Evolutionary conservation across 495 filamentous ascomycete species (phyloP), one percentile per base, ranked within the genome.

Genomic region (Neurospora sp.): DNA sequence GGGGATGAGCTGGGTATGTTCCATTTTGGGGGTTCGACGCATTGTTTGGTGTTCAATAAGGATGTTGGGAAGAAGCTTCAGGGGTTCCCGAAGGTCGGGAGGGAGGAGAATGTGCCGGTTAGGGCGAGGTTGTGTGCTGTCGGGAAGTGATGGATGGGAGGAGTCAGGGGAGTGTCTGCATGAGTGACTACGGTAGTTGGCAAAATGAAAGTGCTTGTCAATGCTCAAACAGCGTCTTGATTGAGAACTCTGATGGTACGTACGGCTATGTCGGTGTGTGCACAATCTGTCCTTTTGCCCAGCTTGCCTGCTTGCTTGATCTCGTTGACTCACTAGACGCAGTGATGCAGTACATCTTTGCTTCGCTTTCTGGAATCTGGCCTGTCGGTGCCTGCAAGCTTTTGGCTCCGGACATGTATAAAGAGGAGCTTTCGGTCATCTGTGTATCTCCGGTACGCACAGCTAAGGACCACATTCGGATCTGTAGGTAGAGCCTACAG

Each of bases 1-100:
- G 91, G 91, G 18, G 88, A 92, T 10, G 80, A 91, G 78, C 81
- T 89, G 46, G 91, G 90, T 27, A 92, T 91, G 90, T 93, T 93
- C 79, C 91, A 92, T 78, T 92, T 90, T 80, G 91, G 91, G 16
- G 91, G 91, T 5, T 89, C 86, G 11, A 89, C 87, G 6, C 86
- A 91, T 75, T 90, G 88, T 73, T 74, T 93, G 75, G 74, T 93
- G 2, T 92, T 93, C 72, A 73, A 84, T 11, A 75, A 81, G 71
- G 83, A 78, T 10, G 82, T 84, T 46, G 54, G 54, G 3, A 62
- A 35, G 54, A 79, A 78, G 62, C 74, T 86, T 0, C 78, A 79
- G 2, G 78, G 82, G 2, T 89, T 90, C 74, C 89, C 88, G 1
- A 74, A 84, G 42, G 74, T 84, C 0, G 85, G 85, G 0, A 79